A percentile compares a stretch with the other conserved stretches of the same genome.
Evolutionary conservation across 768 basidiomycete species (phyloP).

Genomic region (Leccinum rimulosum): DNA sequence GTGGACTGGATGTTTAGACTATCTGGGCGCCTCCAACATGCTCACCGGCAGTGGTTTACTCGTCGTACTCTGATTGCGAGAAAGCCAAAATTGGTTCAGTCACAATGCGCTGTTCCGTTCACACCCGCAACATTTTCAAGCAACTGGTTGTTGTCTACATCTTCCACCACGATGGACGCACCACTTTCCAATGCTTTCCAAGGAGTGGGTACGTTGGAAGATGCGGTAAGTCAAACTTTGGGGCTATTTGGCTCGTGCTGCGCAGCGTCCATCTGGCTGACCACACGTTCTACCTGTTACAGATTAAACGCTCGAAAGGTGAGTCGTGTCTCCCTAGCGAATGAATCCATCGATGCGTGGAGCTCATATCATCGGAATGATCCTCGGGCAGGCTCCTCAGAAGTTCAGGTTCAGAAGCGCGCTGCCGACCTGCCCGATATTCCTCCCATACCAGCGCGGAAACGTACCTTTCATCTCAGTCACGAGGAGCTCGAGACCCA

Average conservation of each 20-base stretch:
- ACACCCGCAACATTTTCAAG: neutral
- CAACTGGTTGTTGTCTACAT: constrained; percentile 3
- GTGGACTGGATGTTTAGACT: constrained; percentile 9
- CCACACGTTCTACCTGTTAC: neutral
- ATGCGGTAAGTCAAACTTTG: constrained; percentile 14
- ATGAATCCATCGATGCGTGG: neutral
- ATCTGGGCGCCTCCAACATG: constrained; percentile 1
- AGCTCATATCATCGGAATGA: constrained; percentile 1
- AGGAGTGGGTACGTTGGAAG: constrained; percentile 16
- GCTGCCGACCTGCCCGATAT: constrained; percentile 22
- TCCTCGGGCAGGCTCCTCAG: constrained; percentile 14
- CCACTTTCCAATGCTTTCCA: neutral
- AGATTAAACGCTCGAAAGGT: constrained; percentile 26
- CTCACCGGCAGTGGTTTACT: neutral
- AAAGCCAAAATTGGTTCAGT: constrained; percentile 1
- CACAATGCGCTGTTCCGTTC: neutral
- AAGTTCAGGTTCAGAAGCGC: constrained; percentile 17
- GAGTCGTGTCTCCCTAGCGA: neutral
- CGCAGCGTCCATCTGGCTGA: constrained; percentile 1
- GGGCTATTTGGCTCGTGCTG: neutral
- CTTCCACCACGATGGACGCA: constrained; percentile 7
- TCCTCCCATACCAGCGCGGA: constrained; percentile 27
- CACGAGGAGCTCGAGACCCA: constrained; percentile 32
- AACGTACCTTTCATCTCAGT: constrained; percentile 36
- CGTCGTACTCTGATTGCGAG: neutral